These are phyloP conservation scores for Tetrahymena elliotti DNA, from an alignment of 73 alveolate genomes.

Conservation along the genomic window DNA sequence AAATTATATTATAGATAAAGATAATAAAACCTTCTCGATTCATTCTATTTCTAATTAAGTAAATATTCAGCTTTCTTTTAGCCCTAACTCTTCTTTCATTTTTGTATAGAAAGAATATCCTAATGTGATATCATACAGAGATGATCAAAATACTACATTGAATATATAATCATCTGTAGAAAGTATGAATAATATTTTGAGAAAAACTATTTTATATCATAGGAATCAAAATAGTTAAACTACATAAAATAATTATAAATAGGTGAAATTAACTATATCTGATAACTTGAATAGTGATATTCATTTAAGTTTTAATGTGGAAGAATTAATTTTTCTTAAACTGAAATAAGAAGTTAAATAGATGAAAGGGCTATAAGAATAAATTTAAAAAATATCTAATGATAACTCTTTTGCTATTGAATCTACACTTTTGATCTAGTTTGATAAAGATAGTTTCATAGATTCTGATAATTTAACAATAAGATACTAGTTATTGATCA, in stretches of 20 bases:
- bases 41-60: not conserved
- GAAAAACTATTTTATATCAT: not conserved
- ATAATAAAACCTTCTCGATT: not conserved
- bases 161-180: not conserved
- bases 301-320: not conserved
- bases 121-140: not conserved
- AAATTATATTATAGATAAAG: not conserved
- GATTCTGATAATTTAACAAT: not conserved
- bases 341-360: not conserved
- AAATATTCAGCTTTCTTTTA: not conserved
- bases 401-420: not conserved
- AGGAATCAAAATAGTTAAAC: not conserved
- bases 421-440: not conserved
- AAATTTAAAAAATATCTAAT: not conserved
- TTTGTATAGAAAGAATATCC: not conserved
- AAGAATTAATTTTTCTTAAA: not conserved
- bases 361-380: not conserved
- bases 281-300: not conserved
- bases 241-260: not conserved
- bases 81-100: not conserved
- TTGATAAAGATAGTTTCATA: not conserved
- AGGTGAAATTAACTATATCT: not conserved
- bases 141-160: not conserved
- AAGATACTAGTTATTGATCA: not conserved
- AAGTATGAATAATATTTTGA: not conserved